phyloP scores from a whole-genome alignment of 179 eudicot species.

The Patellifolia procumbens region DNA sequence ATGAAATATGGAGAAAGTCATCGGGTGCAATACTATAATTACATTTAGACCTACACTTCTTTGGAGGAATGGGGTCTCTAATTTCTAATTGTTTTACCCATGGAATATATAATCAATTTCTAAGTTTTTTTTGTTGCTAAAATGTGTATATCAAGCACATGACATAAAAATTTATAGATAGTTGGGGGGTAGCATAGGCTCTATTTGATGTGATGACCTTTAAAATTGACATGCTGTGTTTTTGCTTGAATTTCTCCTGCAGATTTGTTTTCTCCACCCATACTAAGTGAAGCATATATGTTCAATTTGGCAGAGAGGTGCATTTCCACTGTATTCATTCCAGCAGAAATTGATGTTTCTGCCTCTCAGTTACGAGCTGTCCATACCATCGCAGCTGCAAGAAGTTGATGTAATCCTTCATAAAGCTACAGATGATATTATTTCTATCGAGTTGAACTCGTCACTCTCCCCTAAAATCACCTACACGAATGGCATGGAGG shows the following conservation, averaged over 20 bases:
- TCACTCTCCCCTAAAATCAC: constrained; percentile 51
- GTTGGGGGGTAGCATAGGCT: constrained; percentile 3
- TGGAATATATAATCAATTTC: not conserved
- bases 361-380: constrained; percentile 68
- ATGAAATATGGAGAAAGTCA: not conserved
- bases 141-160: constrained; percentile 6
- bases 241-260: constrained; percentile 6
- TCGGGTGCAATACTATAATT: not conserved
- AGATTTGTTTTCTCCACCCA: constrained; percentile 21
- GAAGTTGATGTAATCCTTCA: constrained; percentile 78
- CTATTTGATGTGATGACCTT: constrained; percentile 3
- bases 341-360: constrained; percentile 59
- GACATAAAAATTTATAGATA: not conserved
- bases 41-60: not conserved
- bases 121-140: not conserved
- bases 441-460: constrained; percentile 62
- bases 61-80: not conserved
- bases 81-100: too few relatives aligned
- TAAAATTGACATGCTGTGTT: constrained; percentile 17
- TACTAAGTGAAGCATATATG: constrained; percentile 38
- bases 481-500: constrained; percentile 69
- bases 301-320: constrained; percentile 72
- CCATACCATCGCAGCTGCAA: constrained; percentile 65
- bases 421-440: constrained; percentile 95
- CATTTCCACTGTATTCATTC: constrained; percentile 58